Evolutionary conservation across 2,329 filamentous ascomycete species (phyloP), one percentile per base, ranked within the genome.

Genomic region (Aspergillus fructus): DNA sequence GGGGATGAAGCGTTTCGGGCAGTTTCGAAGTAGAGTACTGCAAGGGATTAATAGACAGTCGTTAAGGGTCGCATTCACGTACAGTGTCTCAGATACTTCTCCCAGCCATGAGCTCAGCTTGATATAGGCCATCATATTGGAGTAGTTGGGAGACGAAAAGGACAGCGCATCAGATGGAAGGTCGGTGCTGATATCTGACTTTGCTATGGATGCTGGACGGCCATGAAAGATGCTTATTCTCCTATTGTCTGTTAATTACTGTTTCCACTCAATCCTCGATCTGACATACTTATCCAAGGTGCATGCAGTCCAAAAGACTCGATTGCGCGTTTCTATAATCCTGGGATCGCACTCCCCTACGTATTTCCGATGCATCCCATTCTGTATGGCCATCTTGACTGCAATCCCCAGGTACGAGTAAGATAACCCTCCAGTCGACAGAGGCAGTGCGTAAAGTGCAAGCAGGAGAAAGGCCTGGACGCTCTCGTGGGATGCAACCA

Each of bases 301-400:
- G 60, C 82, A 83, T 1, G 74, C 76, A 3, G 79, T 80, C 81
- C 81, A 83, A 76, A 80, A 83, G 13, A 83, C 76, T 3, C 81
- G 74, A 62, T 81, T 82, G 24, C 81, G 71, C 13, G 74, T 79
- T 67, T 83, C 80, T 27, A 78, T 71, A 23, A 79, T 74, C 24
- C 71, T 67, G 7, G 74, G 68, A 53, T 78, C 75, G 12, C 81
- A 68, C 2, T 70, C 74, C 21, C 73, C 71, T 4, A 73, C 76
- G 56, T 76, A 77, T 50, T 73, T 78, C 41, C 81, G 72, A 59
- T 84, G 81, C 80, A 84, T 82, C 5, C 82, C 82, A 62, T 83
- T 83, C 55, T 83, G 81, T 8, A 83, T 80, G 2, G 80, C 82
- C 56, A 83, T 71, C 54, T 81, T 82, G 41, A 83, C 71, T 1